These are phyloP conservation scores for Myxozyma udenii DNA, from an alignment of 805 yeast genomes.

Conservation along the genomic window DNA sequence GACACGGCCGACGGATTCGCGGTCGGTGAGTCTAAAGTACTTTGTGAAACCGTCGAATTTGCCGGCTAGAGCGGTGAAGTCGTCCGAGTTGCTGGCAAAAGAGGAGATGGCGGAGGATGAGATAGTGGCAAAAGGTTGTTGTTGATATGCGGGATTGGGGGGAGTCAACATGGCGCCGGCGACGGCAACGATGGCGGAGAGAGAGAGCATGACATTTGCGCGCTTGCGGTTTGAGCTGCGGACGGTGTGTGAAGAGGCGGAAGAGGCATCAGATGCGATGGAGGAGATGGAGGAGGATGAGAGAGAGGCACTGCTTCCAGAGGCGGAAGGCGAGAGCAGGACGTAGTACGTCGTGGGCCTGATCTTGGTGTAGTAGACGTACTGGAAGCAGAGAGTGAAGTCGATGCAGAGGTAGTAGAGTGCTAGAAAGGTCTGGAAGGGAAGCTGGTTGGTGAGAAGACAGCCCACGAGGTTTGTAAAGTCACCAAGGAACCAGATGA, in stretches of 20 bases:
- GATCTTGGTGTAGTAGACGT: constrained; percentile 57
- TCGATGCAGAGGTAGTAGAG: constrained; percentile 74
- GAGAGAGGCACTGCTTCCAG: constrained; percentile 18
- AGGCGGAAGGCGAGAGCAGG: constrained; percentile 21
- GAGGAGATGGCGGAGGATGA: not conserved
- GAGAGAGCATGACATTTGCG: constrained; percentile 26
- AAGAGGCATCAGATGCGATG: not conserved
- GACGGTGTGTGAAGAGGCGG: constrained; percentile 18
- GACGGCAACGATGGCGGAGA: constrained; percentile 24
- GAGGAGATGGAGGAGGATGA: constrained; percentile 7
- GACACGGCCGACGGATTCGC: constrained; percentile 42
- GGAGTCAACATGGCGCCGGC: constrained; percentile 24
- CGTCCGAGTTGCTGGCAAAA: not conserved
- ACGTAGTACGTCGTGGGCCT: constrained; percentile 22
- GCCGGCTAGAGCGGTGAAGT: constrained; percentile 1
- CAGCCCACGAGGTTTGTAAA: constrained; percentile 64
- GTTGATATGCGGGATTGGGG: constrained; percentile 1
- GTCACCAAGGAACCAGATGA: constrained; percentile 67
- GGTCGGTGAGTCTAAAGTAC: constrained; percentile 17
- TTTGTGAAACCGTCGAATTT: constrained; percentile 18
- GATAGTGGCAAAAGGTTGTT: not conserved
- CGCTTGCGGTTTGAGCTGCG: constrained; percentile 14
- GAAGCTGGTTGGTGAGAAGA: constrained; percentile 63
- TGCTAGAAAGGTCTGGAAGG: constrained; percentile 75
- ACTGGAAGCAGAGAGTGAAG: constrained; percentile 63